phyloP scores from a whole-genome alignment of 345 rosid genomes.

The Bruguiera parviflora region DNA sequence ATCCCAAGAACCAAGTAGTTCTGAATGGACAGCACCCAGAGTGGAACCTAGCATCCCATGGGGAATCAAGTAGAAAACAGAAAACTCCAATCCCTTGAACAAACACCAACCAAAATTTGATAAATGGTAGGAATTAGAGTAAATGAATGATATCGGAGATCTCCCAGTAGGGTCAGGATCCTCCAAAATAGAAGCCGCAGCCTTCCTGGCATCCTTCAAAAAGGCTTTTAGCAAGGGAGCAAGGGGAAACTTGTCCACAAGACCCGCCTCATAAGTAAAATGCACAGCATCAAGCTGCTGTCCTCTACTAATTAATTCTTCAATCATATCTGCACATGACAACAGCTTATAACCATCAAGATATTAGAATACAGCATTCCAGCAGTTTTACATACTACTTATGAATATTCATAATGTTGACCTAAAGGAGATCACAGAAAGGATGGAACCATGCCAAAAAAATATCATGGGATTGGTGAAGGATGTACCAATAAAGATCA shows the following conservation, averaged over 20 bases:
- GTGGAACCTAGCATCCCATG: conserved; percentile 6
- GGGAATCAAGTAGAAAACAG: conserved; percentile 6
- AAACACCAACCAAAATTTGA: neutral
- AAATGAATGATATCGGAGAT: conserved; percentile 56
- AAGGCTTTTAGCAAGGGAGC: conserved; percentile 83
- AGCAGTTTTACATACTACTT: neutral
- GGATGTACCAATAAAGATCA: too few species aligned
- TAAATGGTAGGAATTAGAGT: neutral
- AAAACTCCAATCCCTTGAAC: neutral
- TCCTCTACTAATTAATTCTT: conserved; percentile 81
- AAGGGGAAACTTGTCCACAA: conserved; percentile 77
- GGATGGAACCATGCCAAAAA: neutral
- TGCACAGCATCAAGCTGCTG: conserved; percentile 99
- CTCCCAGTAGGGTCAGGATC: conserved; percentile 79
- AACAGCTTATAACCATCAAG: conserved; percentile 1
- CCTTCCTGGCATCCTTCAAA: conserved; percentile 87
- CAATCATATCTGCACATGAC: conserved; percentile 62
- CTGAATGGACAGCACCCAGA: neutral
- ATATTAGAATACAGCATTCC: neutral
- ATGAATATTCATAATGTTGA: neutral
- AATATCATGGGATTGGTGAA: too few species aligned
- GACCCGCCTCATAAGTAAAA: conserved; percentile 90
- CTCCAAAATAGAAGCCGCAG: conserved; percentile 76
- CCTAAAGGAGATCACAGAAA: neutral
- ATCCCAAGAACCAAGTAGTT: neutral